These are phyloP conservation scores for Solanum infundibuliforme DNA, from an alignment of 257 asterid genomes.

Conservation along the genomic window DNA sequence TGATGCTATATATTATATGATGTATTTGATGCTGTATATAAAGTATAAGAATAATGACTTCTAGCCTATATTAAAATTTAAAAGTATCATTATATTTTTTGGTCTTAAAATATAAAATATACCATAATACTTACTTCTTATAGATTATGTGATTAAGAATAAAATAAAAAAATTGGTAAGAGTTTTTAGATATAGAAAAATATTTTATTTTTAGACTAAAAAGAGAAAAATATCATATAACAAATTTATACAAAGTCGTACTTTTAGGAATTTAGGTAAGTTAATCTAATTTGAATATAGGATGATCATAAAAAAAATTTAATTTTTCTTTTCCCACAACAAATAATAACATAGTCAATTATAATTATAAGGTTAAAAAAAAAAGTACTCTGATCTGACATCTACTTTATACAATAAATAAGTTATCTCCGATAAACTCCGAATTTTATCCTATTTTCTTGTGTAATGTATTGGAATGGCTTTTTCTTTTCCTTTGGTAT, in stretches of 20 bases:
- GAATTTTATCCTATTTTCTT: background rate
- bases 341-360: background rate
- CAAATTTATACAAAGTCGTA: background rate
- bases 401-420: too few species aligned
- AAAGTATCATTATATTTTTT: too few species aligned
- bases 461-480: background rate
- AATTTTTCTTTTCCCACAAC: background rate
- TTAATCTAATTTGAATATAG: constrained; percentile 26
- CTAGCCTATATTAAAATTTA: background rate
- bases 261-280: background rate
- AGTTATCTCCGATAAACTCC: too few species aligned
- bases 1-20: background rate
- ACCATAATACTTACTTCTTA: background rate
- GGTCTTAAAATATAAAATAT: too few species aligned
- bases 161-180: too few species aligned
- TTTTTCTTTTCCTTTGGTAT: background rate
- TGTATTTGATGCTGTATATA: background rate
- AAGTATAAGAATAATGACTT: background rate
- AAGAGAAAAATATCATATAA: background rate
- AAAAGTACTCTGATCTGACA: background rate
- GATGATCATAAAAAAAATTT: constrained; percentile 28
- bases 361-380: too few species aligned
- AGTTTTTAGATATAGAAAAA: background rate
- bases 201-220: background rate
- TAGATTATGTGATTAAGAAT: background rate